Conservation (phyloP, 208 protist genomes). For the Acanthamoeba sp. region DNA sequence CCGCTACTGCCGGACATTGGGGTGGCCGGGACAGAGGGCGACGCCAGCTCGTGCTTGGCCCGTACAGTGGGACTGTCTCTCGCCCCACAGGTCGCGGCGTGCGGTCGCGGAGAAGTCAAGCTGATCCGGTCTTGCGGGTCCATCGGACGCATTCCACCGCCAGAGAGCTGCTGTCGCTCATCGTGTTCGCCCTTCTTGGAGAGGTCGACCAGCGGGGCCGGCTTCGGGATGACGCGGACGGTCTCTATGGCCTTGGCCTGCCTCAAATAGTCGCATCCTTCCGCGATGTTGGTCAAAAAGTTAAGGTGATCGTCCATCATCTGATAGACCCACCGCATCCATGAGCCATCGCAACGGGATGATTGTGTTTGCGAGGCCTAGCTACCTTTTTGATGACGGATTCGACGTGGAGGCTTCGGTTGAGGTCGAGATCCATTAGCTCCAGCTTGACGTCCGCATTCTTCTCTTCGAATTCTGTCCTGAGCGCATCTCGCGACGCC, state of each 20-base stretch:
- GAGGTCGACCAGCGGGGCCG: neutral
- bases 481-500: neutral
- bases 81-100: too few species aligned
- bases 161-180: neutral
- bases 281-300: neutral
- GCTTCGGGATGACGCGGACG: neutral
- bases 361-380: too few species aligned
- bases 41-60: neutral
- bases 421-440: conserved; percentile 48
- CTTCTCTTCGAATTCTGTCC: neutral
- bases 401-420: neutral
- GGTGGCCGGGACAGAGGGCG: neutral
- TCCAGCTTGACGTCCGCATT: conserved; percentile 42
- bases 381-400: neutral
- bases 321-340: neutral
- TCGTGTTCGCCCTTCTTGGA: neutral
- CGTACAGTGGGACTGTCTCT: too few species aligned
- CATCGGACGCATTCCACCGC: too few species aligned
- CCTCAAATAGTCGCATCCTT: neutral
- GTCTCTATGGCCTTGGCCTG: neutral
- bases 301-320: neutral
- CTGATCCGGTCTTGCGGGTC: too few species aligned
- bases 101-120: too few species aligned
- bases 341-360: neutral
- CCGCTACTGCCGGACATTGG: neutral